A percentile compares a stretch with the other conserved stretches of the same genome.
Conservation (phyloP, 1,284 basidiomycete genomes). For the Anthracocystis panici-leucophaei region DNA sequence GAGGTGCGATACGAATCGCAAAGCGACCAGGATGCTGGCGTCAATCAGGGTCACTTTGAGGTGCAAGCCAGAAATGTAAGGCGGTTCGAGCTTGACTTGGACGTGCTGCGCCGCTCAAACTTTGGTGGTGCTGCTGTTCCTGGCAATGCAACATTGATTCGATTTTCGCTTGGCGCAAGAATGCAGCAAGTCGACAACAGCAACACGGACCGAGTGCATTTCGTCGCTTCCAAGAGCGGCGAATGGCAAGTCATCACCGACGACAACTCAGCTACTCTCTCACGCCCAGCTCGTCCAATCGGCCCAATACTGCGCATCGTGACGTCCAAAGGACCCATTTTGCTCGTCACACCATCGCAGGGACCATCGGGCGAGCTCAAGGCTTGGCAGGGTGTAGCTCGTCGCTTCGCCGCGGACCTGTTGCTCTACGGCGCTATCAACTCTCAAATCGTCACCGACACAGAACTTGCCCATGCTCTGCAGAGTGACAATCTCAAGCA, state of each 20-base stretch:
- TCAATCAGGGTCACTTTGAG: not conserved
- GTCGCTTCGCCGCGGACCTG: conserved; percentile 39
- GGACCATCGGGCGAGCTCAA: conserved; percentile 8
- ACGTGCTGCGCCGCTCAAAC: conserved; percentile 7
- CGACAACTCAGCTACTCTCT: not conserved
- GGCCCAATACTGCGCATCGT: conserved; percentile 43
- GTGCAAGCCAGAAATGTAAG: conserved; percentile 7
- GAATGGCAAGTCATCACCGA: conserved; percentile 2
- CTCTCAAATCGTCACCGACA: conserved; percentile 42
- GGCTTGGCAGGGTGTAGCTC: conserved; percentile 28
- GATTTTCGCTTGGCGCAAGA: conserved; percentile 8
- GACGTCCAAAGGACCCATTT: conserved; percentile 26
- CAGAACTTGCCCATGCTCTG: conserved; percentile 5
- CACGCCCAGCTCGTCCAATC: conserved; percentile 21
- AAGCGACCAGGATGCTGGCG: not conserved
- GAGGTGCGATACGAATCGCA: conserved; percentile 18
- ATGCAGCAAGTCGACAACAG: not conserved
- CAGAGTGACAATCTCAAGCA: not conserved
- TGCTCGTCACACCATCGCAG: conserved; percentile 33
- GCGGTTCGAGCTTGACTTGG: conserved; percentile 22
- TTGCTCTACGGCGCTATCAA: conserved; percentile 45
- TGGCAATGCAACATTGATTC: conserved; percentile 2
- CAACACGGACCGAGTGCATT: not conserved
- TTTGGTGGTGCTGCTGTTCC: not conserved
- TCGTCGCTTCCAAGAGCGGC: not conserved